Base-by-base conservation (phyloP, 768 basidiomycete species). In the Xerocomus spinulosus region DNA sequence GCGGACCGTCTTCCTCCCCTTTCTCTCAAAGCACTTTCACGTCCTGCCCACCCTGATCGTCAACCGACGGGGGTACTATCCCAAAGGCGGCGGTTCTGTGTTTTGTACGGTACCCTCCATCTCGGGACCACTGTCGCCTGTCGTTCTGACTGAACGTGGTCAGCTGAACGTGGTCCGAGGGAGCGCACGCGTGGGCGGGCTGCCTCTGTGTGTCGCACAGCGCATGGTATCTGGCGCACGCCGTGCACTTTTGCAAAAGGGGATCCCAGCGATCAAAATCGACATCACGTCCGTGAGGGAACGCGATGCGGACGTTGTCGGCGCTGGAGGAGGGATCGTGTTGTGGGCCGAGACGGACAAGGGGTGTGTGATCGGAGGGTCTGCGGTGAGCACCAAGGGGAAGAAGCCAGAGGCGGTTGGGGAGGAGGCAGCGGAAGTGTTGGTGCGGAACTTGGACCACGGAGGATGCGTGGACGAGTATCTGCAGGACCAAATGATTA, bases 401-500 rank as follows among this genome's bases (percentile, higher is more conserved):
- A 64, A 69, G 42, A 57, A 71, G 13, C 73, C 80, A 0, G 64
- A 63, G 41, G 52, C 54, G 2, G 75, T 86, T 9, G 87, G 85
- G 12, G 69, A 72, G 35, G 74, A 75, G 46, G 87, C 87, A 17
- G 87, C 82, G 3, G 59, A 69, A 13, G 79, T 83, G 51, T 62
- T 89, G 9, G 56, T 79, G 29, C 69, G 69, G 49, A 85, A 81
- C 39, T 56, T 89, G 47, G 62, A 73, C 12, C 74, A 78, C n/a
- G 83, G 74, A 6, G 86, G 85, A 24, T 86, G 83, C 53, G 81
- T 89, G 2, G 88, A 91, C 52, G 87, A 77, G 49, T 69, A 76
- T 58, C 48, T 79, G 56, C 78, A 87, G 72, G 88, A 91, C 62
- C 87, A 90, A 58, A 82, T 89, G 17, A 80, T 89, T 38, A 77